Evolutionary conservation across 1,139 yeast genomes (phyloP).

Genomic region (Debaryomyces subglobosus): DNA sequence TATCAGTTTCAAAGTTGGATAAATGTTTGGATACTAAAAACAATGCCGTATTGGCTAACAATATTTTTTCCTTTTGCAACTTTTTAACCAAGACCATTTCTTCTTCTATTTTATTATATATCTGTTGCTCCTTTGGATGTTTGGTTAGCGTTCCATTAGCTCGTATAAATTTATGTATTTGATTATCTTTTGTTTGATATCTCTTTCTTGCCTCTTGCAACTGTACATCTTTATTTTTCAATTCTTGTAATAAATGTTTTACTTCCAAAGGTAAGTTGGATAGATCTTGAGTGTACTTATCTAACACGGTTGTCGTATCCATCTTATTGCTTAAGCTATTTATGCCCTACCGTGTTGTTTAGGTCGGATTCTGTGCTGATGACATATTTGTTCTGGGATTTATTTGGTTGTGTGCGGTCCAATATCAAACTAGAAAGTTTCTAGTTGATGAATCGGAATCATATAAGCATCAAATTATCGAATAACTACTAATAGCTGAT

Average conservation of each 20-base stretch:
- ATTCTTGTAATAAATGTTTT: conserved; percentile 77
- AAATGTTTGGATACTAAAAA: conserved; percentile 77
- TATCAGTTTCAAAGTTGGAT: conserved; percentile 71
- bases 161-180: conserved; percentile 78
- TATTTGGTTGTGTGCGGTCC: conserved; percentile 2
- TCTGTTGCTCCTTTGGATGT: conserved; percentile 79
- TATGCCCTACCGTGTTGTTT: background rate
- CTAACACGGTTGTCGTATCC: conserved; percentile 55
- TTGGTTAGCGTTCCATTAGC: conserved; percentile 81
- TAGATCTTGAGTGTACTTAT: conserved; percentile 54
- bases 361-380: background rate
- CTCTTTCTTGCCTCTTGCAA: conserved; percentile 69
- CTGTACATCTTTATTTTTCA: conserved; percentile 69
- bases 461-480: background rate
- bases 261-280: conserved; percentile 91
- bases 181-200: conserved; percentile 72
- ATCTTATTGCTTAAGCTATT: conserved; percentile 18
- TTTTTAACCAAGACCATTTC: conserved; percentile 63
- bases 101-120: conserved; percentile 67
- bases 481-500: background rate
- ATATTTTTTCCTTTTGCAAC: conserved; percentile 76
- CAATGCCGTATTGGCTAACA: conserved; percentile 81
- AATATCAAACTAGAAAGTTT: conserved; percentile 2
- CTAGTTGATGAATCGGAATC: background rate
- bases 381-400: background rate